Base-by-base conservation (phyloP, 129 eudicot species). In the Saussurea involucrata region DNA sequence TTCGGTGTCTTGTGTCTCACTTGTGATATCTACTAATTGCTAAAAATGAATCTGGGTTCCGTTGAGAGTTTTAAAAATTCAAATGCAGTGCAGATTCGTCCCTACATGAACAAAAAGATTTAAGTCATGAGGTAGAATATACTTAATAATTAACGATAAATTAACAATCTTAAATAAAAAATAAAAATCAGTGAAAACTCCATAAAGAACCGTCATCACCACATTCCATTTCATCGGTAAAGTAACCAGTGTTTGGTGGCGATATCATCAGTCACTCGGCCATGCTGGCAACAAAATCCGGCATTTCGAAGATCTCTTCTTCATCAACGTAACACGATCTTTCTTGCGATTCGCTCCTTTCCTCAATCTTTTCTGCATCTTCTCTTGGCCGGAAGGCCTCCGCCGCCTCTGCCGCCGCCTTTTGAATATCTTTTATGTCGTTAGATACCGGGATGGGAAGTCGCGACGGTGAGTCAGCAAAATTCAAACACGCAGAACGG, bases 241-340 rank as follows among this genome's bases (percentile, higher is more conserved):
- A 67, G 11, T 75, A 55, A 4, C 63, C 81, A 0, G 34, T 70
- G 75, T 89, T 75, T 4, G 93, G 93, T 5, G 93, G 92, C 61
- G 90, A 85, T n/a, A 88, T 68, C 68, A 88, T 77, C 88, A 88
- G 81, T 21, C 90, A 90, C 72, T 81, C 93, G 3, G 93, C 93
- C 93, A 88, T 88, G 44, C 69, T 83, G 73, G 63, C 79, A 31
- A 88, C 77, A 69, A 88, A 58, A 32, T 88, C 84, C 9, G 93
- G 93, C 90, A 88, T 86, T 69, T 86, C 81, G 24, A 83, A 88
- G 21, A 88, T 29, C 20, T 57, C 90, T 36, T 88, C 93, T 73
- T 85, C 85, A 2, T 88, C 90, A 0, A 88, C 68, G 34, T 66
- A 88, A n/a, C 0, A 17, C 22, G 61, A 53, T 4, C 61, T n/a